Conservation (phyloP, 116 monocot species). For the Dioscorea cayenensis region DNA sequence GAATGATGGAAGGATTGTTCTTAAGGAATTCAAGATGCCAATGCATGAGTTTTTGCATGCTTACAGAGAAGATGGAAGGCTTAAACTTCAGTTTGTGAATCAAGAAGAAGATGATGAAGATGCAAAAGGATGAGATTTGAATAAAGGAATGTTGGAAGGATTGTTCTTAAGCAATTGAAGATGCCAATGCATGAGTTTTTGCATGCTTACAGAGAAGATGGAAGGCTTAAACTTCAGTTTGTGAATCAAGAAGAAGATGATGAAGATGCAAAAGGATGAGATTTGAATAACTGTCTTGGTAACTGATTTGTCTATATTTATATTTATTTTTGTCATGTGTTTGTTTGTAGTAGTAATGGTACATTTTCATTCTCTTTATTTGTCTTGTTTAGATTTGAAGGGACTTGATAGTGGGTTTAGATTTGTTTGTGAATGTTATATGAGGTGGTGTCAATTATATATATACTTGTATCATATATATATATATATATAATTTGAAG, state of each 20-base stretch:
- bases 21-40: slow-evolving; percentile 57
- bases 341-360: too few species aligned
- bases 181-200: slow-evolving; percentile 51
- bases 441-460: too few species aligned
- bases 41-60: slow-evolving; percentile 56
- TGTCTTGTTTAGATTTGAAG: too few species aligned
- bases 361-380: too few species aligned
- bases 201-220: slow-evolving; percentile 59
- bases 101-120: slow-evolving; percentile 8
- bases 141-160: slow-evolving; percentile 35
- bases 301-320: too few species aligned
- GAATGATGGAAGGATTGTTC: slow-evolving; percentile 65
- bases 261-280: not conserved
- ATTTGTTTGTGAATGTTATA: too few species aligned
- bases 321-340: too few species aligned
- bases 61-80: slow-evolving; percentile 54
- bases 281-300: not conserved
- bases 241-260: slow-evolving; percentile 21
- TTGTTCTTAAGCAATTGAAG: slow-evolving; percentile 62
- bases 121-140: not conserved
- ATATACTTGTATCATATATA: too few species aligned
- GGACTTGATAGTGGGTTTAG: too few species aligned
- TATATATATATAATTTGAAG: too few species aligned
- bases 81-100: slow-evolving; percentile 52
- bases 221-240: slow-evolving; percentile 57